Conservation (phyloP, 257 asterid species). For the Solanum clarkiae region DNA sequence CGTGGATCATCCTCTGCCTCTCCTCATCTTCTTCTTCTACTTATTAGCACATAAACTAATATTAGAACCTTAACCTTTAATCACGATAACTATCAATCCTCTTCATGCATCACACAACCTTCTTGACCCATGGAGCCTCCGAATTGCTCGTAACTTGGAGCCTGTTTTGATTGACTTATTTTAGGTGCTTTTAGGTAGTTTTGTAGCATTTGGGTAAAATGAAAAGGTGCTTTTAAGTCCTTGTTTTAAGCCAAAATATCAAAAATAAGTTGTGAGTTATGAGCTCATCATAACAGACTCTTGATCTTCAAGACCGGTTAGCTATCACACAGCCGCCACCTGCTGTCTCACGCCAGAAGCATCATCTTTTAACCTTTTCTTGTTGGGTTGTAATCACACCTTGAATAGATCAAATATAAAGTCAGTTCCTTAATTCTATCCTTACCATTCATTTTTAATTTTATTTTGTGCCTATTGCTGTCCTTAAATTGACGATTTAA, state of each 20-base stretch:
- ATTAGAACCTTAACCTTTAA: neutral
- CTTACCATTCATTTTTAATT: neutral
- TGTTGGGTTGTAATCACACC: neutral
- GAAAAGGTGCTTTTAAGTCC: no score
- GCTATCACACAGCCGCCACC: neutral
- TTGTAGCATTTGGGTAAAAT: no score
- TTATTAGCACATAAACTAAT: neutral
- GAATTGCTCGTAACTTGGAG: neutral
- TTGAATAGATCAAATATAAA: neutral
- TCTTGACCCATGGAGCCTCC: neutral
- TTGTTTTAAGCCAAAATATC: no score
- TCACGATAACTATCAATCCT: neutral
- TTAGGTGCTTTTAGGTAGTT: no score
- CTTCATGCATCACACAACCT: neutral
- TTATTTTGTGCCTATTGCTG: neutral
- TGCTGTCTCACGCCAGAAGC: neutral
- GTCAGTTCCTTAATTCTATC: neutral
- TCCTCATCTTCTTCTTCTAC: neutral
- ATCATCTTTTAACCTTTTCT: neutral
- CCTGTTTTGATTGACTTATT: no score
- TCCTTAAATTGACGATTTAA: neutral
- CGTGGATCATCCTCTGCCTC: neutral
- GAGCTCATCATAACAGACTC: no score
- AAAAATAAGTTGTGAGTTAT: no score
- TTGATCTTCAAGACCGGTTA: neutral